Evolutionary conservation across 2,329 filamentous ascomycete genomes (phyloP).

Genomic region (Aspergillaceae sp.): DNA sequence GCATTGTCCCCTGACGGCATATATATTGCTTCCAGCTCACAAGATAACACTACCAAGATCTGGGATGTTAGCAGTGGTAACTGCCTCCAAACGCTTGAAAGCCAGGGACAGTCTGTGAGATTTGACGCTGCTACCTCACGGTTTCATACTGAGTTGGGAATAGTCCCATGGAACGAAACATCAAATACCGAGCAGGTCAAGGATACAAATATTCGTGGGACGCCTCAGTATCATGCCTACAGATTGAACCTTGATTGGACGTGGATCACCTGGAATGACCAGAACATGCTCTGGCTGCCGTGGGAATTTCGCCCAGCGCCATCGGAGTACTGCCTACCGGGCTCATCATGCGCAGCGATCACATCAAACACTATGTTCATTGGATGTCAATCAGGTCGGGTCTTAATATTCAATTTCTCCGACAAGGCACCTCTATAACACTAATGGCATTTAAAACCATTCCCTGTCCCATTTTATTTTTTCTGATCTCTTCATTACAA

Average conservation of each 20-base stretch:
- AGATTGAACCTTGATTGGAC: background rate
- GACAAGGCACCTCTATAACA: too few relatives aligned
- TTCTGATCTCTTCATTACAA: too few relatives aligned
- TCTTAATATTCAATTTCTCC: too few relatives aligned
- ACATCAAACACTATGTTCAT: too few relatives aligned
- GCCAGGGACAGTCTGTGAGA: constrained; percentile 1
- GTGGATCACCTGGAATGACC: constrained; percentile 3
- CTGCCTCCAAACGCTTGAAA: constrained; percentile 10
- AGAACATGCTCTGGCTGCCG: constrained; percentile 3
- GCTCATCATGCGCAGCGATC: too few relatives aligned
- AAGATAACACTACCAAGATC: constrained; percentile 15
- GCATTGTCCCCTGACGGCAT: constrained; percentile 18
- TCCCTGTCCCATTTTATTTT: too few relatives aligned
- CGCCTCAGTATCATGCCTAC: background rate
- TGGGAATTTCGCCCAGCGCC: too few relatives aligned
- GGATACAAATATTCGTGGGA: background rate
- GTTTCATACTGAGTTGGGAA: background rate
- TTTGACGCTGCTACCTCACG: background rate
- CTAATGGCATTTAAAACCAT: too few relatives aligned
- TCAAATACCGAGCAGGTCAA: background rate
- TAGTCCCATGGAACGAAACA: background rate
- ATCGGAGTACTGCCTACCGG: too few relatives aligned
- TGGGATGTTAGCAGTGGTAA: constrained; percentile 29
- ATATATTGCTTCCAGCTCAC: constrained; percentile 15
- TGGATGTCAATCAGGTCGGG: too few relatives aligned